Conservation (phyloP, 768 basidiomycete genomes). For the Fomitopsis serialis region DNA sequence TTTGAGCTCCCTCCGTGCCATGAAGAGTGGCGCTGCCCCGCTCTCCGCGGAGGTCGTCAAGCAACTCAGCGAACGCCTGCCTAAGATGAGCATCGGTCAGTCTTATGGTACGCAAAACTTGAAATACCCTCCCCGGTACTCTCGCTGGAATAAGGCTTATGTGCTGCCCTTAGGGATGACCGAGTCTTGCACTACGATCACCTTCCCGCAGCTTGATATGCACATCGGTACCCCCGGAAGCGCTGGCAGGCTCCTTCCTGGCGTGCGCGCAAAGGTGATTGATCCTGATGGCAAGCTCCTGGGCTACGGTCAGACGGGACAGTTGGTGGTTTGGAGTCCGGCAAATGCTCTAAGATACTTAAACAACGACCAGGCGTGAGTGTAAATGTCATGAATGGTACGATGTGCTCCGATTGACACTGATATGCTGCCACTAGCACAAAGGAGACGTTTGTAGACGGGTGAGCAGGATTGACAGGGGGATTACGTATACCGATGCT, state of each 20-base stretch:
- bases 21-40: slow-evolving; percentile 53
- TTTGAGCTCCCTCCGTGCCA: slow-evolving; percentile 32
- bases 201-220: slow-evolving; percentile 21
- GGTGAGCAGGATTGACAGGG: slow-evolving; percentile 8
- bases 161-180: slow-evolving; percentile 26
- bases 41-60: slow-evolving; percentile 45
- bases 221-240: slow-evolving; percentile 20
- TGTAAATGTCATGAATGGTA: slow-evolving; percentile 9
- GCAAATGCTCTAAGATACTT: slow-evolving; percentile 32
- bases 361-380: slow-evolving; percentile 17
- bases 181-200: slow-evolving; percentile 35
- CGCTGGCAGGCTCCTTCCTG: slow-evolving; percentile 40
- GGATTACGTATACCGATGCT: background rate
- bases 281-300: slow-evolving; percentile 41
- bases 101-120: slow-evolving; percentile 40
- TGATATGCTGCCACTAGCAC: background rate
- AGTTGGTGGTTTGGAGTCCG: slow-evolving; percentile 42
- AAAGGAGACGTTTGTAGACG: slow-evolving; percentile 6
- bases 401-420: background rate
- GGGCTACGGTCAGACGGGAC: slow-evolving; percentile 40
- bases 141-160: no score
- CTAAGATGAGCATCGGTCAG: slow-evolving; percentile 48
- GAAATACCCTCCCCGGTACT: no score
- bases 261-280: slow-evolving; percentile 38
- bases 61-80: slow-evolving; percentile 42